Base-by-base conservation (phyloP, 2,329 filamentous ascomycete genomes). In the Phyllosticta citriasiana region DNA sequence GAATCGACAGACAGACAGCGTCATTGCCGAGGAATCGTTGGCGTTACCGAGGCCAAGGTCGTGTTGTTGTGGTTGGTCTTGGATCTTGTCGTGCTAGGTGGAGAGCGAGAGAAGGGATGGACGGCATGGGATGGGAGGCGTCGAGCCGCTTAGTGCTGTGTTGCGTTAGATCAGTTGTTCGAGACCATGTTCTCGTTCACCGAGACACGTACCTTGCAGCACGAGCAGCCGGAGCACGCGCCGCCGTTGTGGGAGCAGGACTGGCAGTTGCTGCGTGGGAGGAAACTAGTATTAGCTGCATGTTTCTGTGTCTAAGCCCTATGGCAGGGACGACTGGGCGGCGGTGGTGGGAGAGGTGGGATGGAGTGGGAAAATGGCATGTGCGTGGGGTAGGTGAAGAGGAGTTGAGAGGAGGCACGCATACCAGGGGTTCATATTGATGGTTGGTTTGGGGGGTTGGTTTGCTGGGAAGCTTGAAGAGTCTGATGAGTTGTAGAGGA, bases 181-280 rank as follows among this genome's bases (percentile, higher is more conserved):
- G 33, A 19, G 35, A 59, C 14, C 35, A 27, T 52, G 12, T 33
- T 16, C 25, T 35, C 51, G 22, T 47, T 22, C 19, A 22, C 19
- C 19, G 19, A 27, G 40, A 57, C 27, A 19, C 62, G 57, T 60
- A 64, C 63, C 63, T 62, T 65, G 69, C 70, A 72, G 66, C 70
- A 72, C 55, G 65, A 63, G 65, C 70, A 72, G 63, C 63, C 64
- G 61, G 66, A 64, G 69, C 70, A 72, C 64, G 71, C 33, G 60
- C 60, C 65, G 60, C 70, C 69, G 59, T 62, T 62, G 68, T 69
- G 71, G 60, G 64, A 62, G 69, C 70, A 72, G 59, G 68, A 61
- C 52, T 64, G 56, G 67, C 70, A 72, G 65, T 57, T 56, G 57
- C 55, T 63, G 47, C 54, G 8, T 22, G 25, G 5, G 19, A 24